phyloP scores from a whole-genome alignment of 768 basidiomycete species.

The Mycena vulgaris region DNA sequence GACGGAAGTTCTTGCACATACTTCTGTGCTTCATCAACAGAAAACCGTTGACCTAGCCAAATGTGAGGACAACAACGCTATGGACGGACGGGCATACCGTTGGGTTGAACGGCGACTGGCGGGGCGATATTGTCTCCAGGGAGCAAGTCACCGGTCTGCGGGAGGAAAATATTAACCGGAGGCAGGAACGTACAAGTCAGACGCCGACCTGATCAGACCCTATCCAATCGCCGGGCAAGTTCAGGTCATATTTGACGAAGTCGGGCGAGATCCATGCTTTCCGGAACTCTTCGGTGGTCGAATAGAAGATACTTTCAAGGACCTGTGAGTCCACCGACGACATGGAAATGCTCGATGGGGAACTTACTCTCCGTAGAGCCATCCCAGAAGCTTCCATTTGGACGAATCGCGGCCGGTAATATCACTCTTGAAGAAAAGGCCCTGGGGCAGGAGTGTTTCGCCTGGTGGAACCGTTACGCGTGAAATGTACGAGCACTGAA shows the following conservation, averaged over 20 bases:
- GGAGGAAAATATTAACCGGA: not conserved
- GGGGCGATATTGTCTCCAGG: slow-evolving; percentile 34
- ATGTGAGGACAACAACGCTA: not conserved
- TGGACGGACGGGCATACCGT: slow-evolving; percentile 15
- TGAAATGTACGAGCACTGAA: not conserved
- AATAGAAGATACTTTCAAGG: slow-evolving; percentile 36
- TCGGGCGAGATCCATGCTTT: slow-evolving; percentile 39
- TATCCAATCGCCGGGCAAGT: slow-evolving; percentile 39
- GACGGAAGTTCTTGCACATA: not conserved
- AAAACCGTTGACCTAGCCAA: slow-evolving; percentile 33
- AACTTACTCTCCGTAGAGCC: slow-evolving; percentile 41
- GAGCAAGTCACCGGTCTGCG: slow-evolving; percentile 15
- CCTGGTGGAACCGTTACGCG: slow-evolving; percentile 12
- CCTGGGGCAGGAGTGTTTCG: slow-evolving; percentile 42
- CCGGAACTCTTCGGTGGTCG: slow-evolving; percentile 39
- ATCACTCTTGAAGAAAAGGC: slow-evolving; percentile 43
- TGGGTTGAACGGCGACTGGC: slow-evolving; percentile 38
- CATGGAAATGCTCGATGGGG: not conserved
- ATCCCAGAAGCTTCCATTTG: slow-evolving; percentile 40
- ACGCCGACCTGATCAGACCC: slow-evolving; percentile 36
- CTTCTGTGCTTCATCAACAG: slow-evolving; percentile 35
- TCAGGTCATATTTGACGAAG: slow-evolving; percentile 38
- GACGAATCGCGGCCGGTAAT: slow-evolving; percentile 41
- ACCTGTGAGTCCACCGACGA: not conserved
- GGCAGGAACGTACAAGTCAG: not conserved